Base-by-base conservation (phyloP, 2,329 filamentous ascomycete genomes). In the Penicillium sp. region DNA sequence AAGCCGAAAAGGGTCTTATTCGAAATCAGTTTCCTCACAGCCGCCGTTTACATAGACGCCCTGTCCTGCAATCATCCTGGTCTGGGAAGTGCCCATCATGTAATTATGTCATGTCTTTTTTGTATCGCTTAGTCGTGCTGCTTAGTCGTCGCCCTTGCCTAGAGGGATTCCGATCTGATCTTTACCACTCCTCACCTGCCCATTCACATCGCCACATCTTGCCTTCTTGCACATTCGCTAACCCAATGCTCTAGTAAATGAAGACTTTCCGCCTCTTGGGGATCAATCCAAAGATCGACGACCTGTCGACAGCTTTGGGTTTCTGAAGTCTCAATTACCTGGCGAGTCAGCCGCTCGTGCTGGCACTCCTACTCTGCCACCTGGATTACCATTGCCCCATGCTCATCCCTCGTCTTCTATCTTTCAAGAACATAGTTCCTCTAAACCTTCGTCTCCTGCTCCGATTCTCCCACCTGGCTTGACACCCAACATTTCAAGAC, bases 201-300 rank as follows among this genome's bases (percentile, higher is more conserved):
- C 55, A 40, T 57, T 54, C 41, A 44, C 58, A 44, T 43, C 37
- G 47, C 47, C 42, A 57, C 35, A 37, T 41, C 35, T 48, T 59
- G 56, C 49, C 58, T 56, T 55, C 22, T 25, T n/a, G 36, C 22
- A 60, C 40, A 41, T 40, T 49, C 58, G 66, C 72, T 75, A 62
- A 74, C 65, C 31, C 50, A 36, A 30, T 55, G 57, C 57, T 65
- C 65, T 70, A 73, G 77, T 77, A 58, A 72, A 78, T 46, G 73
- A 77, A 62, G 76, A 80, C 16, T 80, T 80, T 44, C 77, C 78
- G 28, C 77, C 77, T 45, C 67, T 80, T 22, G 75, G 69, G n/a
- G 61, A 66, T 9, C 65, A 71, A 12, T 50, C 67, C n/a, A 74
- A 73, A n/a, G 72, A 74, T 43, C 69, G 65, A 17, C 63, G 67